Percentiles rank a stretch among this genome's conserved stretches.
Evolutionary conservation across 345 rosid genomes (phyloP).

Genomic region (Iberis pinnata): DNA sequence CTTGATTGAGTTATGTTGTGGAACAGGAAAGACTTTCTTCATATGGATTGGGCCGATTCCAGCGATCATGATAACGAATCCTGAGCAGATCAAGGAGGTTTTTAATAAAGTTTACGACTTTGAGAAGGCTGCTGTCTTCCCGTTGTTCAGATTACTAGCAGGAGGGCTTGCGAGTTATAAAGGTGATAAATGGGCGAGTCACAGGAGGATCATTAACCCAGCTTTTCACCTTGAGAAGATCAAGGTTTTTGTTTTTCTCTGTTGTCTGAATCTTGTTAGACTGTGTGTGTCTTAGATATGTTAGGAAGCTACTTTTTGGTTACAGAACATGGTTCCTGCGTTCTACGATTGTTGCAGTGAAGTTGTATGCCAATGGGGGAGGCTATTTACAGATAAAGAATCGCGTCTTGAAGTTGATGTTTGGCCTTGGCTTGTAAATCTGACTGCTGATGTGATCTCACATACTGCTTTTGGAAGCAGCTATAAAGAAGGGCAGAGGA

Average conservation of each 20-base stretch:
- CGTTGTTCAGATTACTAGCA: constrained; percentile 27
- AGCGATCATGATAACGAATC: constrained; percentile 32
- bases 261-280: not conserved
- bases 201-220: constrained; percentile 44
- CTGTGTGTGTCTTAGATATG: not conserved
- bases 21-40: constrained; percentile 38
- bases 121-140: constrained; percentile 25
- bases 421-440: constrained; percentile 35
- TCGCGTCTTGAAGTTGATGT: constrained; percentile 29
- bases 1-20: constrained; percentile 11
- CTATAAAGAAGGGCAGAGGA: constrained; percentile 35
- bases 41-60: constrained; percentile 41
- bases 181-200: constrained; percentile 45
- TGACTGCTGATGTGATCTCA: constrained; percentile 38
- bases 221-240: constrained; percentile 47
- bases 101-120: constrained; percentile 32
- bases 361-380: constrained; percentile 28
- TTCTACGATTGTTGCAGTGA: constrained; percentile 29
- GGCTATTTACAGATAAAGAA: constrained; percentile 20
- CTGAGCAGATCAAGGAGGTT: constrained; percentile 36
- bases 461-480: constrained; percentile 40
- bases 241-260: constrained; percentile 30
- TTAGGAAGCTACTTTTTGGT: not conserved
- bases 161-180: constrained; percentile 31
- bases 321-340: constrained; percentile 36